phyloP scores from a whole-genome alignment of 2,329 filamentous ascomycete genomes.

The Colletotrichum destructivum region DNA sequence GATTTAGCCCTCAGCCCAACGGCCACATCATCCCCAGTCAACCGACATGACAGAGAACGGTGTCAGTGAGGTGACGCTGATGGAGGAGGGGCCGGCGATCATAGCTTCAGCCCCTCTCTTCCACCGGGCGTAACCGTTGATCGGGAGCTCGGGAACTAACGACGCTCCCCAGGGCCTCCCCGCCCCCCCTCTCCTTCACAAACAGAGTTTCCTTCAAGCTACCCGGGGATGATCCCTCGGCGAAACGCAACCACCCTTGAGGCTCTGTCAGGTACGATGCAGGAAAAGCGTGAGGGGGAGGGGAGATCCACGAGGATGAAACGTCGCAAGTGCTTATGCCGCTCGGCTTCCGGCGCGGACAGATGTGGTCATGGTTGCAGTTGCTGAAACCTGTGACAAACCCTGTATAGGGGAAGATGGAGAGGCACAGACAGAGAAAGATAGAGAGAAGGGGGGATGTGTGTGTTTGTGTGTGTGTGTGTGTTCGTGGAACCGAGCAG shows the following conservation, averaged over 20 bases:
- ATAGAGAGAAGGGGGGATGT: too few species aligned
- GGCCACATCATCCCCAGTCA: background rate
- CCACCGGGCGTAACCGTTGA: conserved; percentile 1
- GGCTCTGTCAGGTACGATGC: conserved; percentile 15
- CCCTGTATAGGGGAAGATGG: conserved; percentile 19
- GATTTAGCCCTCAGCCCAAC: conserved; percentile 3
- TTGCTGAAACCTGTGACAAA: conserved; percentile 34
- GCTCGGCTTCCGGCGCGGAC: conserved; percentile 36
- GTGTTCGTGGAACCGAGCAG: conserved; percentile 14
- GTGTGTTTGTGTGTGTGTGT: too few species aligned
- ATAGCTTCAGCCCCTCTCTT: conserved; percentile 11
- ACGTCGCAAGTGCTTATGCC: conserved; percentile 41
- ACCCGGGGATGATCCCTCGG: conserved; percentile 28
- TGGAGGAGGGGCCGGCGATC: conserved; percentile 23
- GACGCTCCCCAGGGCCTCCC: background rate
- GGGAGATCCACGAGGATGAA: conserved; percentile 32
- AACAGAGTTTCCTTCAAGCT: background rate
- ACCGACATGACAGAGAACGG: background rate
- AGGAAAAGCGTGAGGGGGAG: conserved; percentile 14
- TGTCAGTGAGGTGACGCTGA: conserved; percentile 19
- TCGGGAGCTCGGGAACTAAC: conserved; percentile 20
- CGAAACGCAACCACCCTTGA: conserved; percentile 20
- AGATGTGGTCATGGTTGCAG: conserved; percentile 18
- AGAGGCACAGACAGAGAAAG: too few species aligned
- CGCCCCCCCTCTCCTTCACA: background rate